These are phyloP conservation scores for Hura crepitans DNA, from an alignment of 441 rosid species.

Conservation along the genomic window DNA sequence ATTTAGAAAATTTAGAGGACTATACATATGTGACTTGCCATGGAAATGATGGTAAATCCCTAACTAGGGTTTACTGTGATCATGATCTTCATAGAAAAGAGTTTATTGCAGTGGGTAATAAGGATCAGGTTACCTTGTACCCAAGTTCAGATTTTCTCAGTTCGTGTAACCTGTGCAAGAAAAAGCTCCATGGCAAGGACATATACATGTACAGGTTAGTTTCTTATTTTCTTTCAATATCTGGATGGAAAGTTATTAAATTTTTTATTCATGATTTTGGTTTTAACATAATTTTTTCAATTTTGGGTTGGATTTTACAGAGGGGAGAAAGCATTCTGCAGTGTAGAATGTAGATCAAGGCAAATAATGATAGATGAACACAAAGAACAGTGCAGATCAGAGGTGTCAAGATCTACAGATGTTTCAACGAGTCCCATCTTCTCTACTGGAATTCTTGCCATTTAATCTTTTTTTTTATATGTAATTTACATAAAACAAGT, in stretches of 20 bases:
- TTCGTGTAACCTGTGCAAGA: constrained; percentile 49
- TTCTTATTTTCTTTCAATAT: not conserved
- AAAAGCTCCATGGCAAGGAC: constrained; percentile 58
- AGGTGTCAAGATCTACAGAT: constrained; percentile 36
- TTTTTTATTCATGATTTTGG: not conserved
- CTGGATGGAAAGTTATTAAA: no score
- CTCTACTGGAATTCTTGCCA: constrained; percentile 61
- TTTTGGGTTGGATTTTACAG: constrained; percentile 26
- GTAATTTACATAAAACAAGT: not conserved
- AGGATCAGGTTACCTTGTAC: constrained; percentile 29
- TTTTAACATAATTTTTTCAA: not conserved
- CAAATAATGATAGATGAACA: constrained; percentile 49
- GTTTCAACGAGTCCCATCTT: constrained; percentile 44
- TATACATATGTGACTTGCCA: constrained; percentile 52
- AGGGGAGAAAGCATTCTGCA: constrained; percentile 77
- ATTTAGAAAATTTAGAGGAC: constrained; percentile 39
- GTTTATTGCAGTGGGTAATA: constrained; percentile 1
- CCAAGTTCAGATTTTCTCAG: constrained; percentile 49
- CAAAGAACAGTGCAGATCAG: constrained; percentile 51
- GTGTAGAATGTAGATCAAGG: constrained; percentile 55
- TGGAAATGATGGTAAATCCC: constrained; percentile 34
- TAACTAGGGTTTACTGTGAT: constrained; percentile 44
- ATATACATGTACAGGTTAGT: constrained; percentile 68
- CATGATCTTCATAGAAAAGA: constrained; percentile 8
- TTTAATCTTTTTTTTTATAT: constrained; percentile 33